Evolutionary conservation across 345 rosid genomes (phyloP).

Genomic region (Eucalyptus marginata): DNA sequence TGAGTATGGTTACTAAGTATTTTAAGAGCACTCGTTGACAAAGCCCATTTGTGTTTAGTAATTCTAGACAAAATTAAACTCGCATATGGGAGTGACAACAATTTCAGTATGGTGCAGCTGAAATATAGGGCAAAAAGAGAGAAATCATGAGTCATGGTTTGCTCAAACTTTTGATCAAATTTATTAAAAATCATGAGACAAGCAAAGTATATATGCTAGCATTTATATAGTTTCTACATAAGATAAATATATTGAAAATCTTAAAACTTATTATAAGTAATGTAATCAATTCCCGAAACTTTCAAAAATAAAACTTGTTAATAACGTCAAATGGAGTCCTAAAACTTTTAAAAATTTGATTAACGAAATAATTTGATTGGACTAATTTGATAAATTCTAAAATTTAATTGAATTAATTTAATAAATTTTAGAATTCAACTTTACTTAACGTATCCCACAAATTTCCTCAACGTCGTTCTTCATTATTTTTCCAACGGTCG

Average conservation of each 20-base stretch:
- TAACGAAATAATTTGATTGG: fast-evolving
- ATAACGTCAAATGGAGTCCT: fast-evolving
- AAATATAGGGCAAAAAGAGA: background rate
- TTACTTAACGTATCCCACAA: background rate
- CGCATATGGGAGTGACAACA: background rate
- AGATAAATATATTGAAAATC: fast-evolving
- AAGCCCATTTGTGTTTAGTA: background rate
- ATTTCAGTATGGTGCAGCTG: no score
- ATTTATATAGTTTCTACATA: no score
- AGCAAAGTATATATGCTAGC: fast-evolving
- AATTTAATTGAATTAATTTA: no score
- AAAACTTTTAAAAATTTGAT: no score
- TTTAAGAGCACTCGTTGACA: background rate
- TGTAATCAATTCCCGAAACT: fast-evolving
- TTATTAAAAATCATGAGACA: background rate
- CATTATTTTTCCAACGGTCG: background rate
- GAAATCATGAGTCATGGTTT: background rate
- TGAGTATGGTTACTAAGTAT: background rate
- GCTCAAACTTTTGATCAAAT: background rate
- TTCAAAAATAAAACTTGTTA: no score
- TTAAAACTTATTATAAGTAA: fast-evolving
- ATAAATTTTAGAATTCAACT: no score
- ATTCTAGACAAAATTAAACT: no score
- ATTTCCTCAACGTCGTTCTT: background rate
- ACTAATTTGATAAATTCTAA: no score